phyloP scores from a whole-genome alignment of 2,329 filamentous ascomycete species.

The Byssochlamys sp. region DNA sequence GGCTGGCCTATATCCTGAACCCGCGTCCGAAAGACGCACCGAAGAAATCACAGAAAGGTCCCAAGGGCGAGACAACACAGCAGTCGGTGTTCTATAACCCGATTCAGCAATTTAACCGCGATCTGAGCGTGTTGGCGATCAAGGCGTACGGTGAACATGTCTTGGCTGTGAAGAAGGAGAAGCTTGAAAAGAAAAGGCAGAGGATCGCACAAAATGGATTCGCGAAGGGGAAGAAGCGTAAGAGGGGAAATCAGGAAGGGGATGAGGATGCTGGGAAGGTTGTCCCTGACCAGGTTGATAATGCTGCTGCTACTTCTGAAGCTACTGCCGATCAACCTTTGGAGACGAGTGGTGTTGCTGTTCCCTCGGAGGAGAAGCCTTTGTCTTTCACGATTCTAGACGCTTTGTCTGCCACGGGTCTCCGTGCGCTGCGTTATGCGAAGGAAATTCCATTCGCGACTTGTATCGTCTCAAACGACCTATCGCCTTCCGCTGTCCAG shows the following conservation, averaged over 20 bases:
- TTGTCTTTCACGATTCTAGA: constrained; percentile 75
- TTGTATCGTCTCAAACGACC: constrained; percentile 77
- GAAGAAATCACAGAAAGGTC: constrained; percentile 35
- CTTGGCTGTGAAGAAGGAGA: constrained; percentile 45
- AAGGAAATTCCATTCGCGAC: constrained; percentile 81
- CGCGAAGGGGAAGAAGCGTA: constrained; percentile 29
- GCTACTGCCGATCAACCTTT: not conserved
- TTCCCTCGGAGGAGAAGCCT: constrained; percentile 21
- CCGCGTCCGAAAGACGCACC: constrained; percentile 41
- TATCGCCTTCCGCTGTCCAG: constrained; percentile 65
- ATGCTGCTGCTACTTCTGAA: constrained; percentile 2
- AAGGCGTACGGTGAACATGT: constrained; percentile 71
- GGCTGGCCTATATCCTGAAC: constrained; percentile 57
- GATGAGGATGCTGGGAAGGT: constrained; percentile 4
- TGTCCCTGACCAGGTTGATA: constrained; percentile 1
- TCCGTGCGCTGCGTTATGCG: constrained; percentile 82
- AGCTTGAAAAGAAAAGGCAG: constrained; percentile 31
- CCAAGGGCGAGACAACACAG: constrained; percentile 49
- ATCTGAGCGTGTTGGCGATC: constrained; percentile 85
- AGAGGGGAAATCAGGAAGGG: constrained; percentile 21
- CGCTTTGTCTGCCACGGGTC: constrained; percentile 83
- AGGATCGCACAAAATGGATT: constrained; percentile 24
- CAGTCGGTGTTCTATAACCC: constrained; percentile 94
- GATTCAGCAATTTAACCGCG: constrained; percentile 97
- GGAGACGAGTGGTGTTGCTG: constrained; percentile 1